Evolutionary conservation across 1,139 yeast genomes (phyloP), one percentile per base, ranked within the genome.

Genomic region (Diutina neorugosa): DNA sequence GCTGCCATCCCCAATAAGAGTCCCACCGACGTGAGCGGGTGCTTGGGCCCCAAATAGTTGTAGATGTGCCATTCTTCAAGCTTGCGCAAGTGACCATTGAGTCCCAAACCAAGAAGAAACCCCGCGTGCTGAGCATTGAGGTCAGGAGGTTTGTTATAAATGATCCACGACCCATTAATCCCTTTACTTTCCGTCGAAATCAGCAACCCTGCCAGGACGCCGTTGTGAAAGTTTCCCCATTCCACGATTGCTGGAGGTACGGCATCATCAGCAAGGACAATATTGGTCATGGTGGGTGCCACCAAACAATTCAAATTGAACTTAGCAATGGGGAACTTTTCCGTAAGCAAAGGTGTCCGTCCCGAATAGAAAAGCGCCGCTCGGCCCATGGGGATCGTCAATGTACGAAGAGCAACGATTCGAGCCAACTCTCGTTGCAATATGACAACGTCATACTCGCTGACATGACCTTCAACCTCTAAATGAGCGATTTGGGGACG

Each of bases 61-160:
- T 90, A 94, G 34, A 94, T 86, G 63, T 91, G 97, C 98, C 98
- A 94, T 64, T 93, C 97, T 62, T 94, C 98, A 37, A 94, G 69
- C 51, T 76, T 76, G 57, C 80, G 83, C 59, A 94, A 69, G 64
- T 91, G 96, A 0, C 98, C 98, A 68, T 89, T 89, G 48, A 94
- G 71, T 0, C 99, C 99, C 23, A 93, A 69, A 0, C 98, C 98
- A 27, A 90, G 70, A n/a, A 94, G 68, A 60, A 94, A 90, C 0
- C 99, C 99, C 19, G 96, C 98, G 69, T 91, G 97, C 58, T 86
- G 95, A 0, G 96, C 77, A 59, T 80, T 84, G 50, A 86, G 68
- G 9, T 73, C 75, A 1, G 79, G 77, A 0, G 96, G 96, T 59
- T 83, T 86, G 62, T 90, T 90, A 65, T 86, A 90, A 0, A 85